Evolutionary conservation across 495 filamentous ascomycete species (phyloP), one percentile per base, ranked within the genome.

Genomic region (Aeminium ludgeri): DNA sequence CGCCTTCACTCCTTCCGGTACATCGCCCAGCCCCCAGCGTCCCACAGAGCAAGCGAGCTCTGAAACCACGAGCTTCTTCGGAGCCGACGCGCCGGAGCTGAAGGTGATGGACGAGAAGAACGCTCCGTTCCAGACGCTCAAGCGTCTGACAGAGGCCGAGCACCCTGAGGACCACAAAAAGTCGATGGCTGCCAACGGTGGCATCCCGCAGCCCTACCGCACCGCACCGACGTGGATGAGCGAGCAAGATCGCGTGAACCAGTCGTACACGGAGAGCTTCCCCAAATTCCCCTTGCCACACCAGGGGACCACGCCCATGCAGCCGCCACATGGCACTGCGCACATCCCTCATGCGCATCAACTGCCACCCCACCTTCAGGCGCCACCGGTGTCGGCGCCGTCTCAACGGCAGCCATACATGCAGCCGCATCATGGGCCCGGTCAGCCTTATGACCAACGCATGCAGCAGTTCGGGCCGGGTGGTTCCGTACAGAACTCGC

Each of bases 391-490:
- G 16, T 18, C 50, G 10, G 50, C 50, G 6, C 53, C 50, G 13
- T 40, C 44, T 7, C 56, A 54, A 23, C 54, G 52, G 12, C 58
- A 54, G 16, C 54, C 55, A 19, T 56, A 57, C 20, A 52, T 48
- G 1, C 55, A 54, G 17, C 59, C 75, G 31, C 84, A 74, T 51
- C 72, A 73, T 46, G 82, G 91, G 42, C 84, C 89, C 54, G 73
- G n/a, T 3, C 43, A 33, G 4, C 6, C n/a, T 13, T 47, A 38
- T 20, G 47, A 34, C 20, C 47, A 42, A 5, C 3, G 82, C 39
- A 89, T 93, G 82, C 76, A 78, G 46, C 70, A 86, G 55, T 82
- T 82, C 30, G 78, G 77, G 1, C 83, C 78, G 23, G 76, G 78
- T 15, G 78, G 78, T 0, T 79, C 85, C 41, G 78, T 83, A 1